Base-by-base conservation (phyloP, 1,284 basidiomycete species). In the Melampsora larici-populina region DNA sequence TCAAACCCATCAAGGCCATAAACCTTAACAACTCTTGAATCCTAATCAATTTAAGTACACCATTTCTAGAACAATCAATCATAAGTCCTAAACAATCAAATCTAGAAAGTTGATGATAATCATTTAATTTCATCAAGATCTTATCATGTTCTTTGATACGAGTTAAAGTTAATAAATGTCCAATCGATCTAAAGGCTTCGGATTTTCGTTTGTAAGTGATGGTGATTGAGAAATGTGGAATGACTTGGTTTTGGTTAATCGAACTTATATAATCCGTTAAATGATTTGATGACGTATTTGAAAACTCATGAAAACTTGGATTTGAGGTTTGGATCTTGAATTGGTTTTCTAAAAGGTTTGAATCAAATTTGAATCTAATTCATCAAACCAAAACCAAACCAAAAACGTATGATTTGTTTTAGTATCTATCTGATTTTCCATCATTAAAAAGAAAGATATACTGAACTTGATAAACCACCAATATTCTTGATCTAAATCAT, bases 1-100 rank as follows among this genome's bases (percentile, higher is more conserved):
- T 85, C 69, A 80, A 81, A 1, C 84, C 84, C 69, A 83, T 80
- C 3, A 84, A 70, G 0, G 84, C 81, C 8, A 84, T 79, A 11
- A 81, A 82, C 17, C 83, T 80, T 5, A 82, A 70, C 17, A 85
- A 78, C 46, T 80, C 82, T 68, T 83, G 82, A 46, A 82, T 80
- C 11, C 80, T 79, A 6, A 79, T 79, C 4, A 82, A 80, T 29
- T 80, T 81, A 66, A 85, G 80, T 0, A 85, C 84, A 18, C 84
- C 84, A 65, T 85, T 85, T 11, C 84, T 79, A 40, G 82, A 83
- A 71, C 84, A 85, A 79, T 85, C 84, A 65, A 85, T 82, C 84
- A 85, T 84, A 70, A 84, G 82, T 3, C 84, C 82, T n/a, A 83
- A 76, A 9, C 80, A 82, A 11, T 79, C 71, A 75, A 81, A 82